Evolutionary conservation across 352 stramenopile genomes (phyloP), one percentile per base, ranked within the genome.

Genomic region (Globisporangium cederbergense): DNA sequence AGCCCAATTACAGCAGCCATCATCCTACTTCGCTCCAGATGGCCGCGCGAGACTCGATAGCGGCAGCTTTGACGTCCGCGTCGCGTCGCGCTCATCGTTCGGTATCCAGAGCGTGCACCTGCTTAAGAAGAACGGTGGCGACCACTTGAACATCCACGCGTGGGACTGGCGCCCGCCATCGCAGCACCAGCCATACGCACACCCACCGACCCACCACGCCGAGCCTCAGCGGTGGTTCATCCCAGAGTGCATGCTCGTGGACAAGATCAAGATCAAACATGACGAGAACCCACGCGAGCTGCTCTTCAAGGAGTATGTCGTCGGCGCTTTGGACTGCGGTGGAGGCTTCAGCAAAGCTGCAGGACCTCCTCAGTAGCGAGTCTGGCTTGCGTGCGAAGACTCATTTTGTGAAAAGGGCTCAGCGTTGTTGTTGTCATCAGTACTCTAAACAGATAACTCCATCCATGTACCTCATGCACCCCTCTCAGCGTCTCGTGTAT

Each of bases 311-410:
- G 62, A 80, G 14, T 83, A 84, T 58, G 60, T 82, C 36, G 66
- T 90, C 28, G 76, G 81, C 16, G 78, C 77, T n/a, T 69, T 87
- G n/a, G 71, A 87, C 47, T 72, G 55, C 11, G 76, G 74, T 13
- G 81, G 81, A 11, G 70, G 65, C 22, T 78, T 76, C 55, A 72
- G 67, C 42, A 79, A 81, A 59, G 58, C 72, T 30, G 36, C 64
- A 13, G 72, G 66, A 32, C 68, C 74, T 56, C 51, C 60, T 36
- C 55, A 58, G 43, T 22, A 43, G 38, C 10, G 25, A 28, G 25
- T 54, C 18, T n/a, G 49, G 9, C 14, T 42, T 14, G 2, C 1
- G 3, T 14, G 14, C 32, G 32, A 5, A 5, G 32, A 36, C 32
- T 36, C 32, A 36, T 1, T 4, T 4, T 8, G 32, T 36, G 32